A percentile compares a stretch with the other conserved stretches of the same genome.
Evolutionary conservation across 176 grass and related monocot species (phyloP).

Genomic region (Triticum dicoccoides): DNA sequence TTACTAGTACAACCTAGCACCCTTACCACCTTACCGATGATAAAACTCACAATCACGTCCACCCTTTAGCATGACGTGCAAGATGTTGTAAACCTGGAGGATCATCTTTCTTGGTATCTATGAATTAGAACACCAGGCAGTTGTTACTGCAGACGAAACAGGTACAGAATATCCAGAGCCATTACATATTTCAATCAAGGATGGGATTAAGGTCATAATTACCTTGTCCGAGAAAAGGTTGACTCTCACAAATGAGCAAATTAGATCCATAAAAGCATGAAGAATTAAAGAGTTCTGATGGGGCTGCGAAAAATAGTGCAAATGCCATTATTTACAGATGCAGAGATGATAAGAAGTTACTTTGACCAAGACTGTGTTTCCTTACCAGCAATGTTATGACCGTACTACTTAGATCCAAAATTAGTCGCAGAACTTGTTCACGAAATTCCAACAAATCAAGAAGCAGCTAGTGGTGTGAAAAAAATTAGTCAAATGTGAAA

Average conservation of each 20-base stretch:
- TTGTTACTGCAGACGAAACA: background rate
- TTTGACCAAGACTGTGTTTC: conserved; percentile 1
- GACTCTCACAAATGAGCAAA: conserved; percentile 91
- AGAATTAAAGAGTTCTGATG: conserved; percentile 98
- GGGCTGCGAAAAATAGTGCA: conserved; percentile 53
- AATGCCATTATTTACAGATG: conserved; percentile 25
- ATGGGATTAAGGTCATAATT: conserved; percentile 32
- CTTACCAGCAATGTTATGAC: conserved; percentile 97
- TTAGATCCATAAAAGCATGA: conserved; percentile 98
- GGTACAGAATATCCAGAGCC: background rate
- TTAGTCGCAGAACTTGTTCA: conserved; percentile 89
- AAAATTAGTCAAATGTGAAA: conserved; percentile 16
- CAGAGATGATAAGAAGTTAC: background rate
- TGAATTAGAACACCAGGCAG: conserved; percentile 24
- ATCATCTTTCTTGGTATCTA: conserved; percentile 99
- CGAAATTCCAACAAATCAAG: conserved; percentile 98
- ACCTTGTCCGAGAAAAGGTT: conserved; percentile 99
- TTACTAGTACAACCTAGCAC: conserved; percentile 12
- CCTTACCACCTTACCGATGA: conserved; percentile 82
- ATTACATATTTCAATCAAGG: conserved; percentile 5
- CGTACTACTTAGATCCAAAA: conserved; percentile 98
- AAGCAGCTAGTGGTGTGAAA: conserved; percentile 56
- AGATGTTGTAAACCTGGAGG: conserved; percentile 91
- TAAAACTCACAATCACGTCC: conserved; percentile 98
- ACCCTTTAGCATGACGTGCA: conserved; percentile 85